Conservation (phyloP, 2,329 filamentous ascomycete species). For the Fusarium chlamydosporum region DNA sequence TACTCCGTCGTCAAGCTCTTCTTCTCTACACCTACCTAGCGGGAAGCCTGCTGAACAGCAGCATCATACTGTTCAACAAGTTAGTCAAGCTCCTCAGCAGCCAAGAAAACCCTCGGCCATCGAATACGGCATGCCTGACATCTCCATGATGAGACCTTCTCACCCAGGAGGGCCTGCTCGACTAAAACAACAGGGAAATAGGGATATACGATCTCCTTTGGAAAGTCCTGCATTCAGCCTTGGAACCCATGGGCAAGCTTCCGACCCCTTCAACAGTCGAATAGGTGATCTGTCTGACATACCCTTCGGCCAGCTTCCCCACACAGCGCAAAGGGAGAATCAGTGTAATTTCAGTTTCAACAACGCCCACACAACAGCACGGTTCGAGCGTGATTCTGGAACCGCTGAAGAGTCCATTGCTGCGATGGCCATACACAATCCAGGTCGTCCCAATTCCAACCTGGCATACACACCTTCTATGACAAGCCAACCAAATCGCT, state of each 20-base stretch:
- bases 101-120: neutral
- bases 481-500: neutral
- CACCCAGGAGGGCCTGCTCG: slow-evolving; percentile 10
- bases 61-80: neutral
- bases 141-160: slow-evolving; percentile 11
- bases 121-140: neutral
- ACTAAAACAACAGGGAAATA: slow-evolving; percentile 11
- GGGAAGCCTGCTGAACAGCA: neutral
- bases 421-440: slow-evolving; percentile 4
- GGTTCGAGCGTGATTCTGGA: slow-evolving; percentile 26
- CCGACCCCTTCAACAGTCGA: neutral
- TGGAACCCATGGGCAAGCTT: neutral
- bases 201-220: slow-evolving; percentile 1
- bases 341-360: slow-evolving; percentile 10
- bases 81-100: neutral
- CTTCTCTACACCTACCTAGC: neutral
- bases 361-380: slow-evolving; percentile 15
- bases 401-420: slow-evolving; percentile 39
- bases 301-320: neutral
- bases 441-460: neutral
- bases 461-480: slow-evolving; percentile 1
- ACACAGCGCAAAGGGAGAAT: slow-evolving; percentile 3
- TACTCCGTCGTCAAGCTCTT: slow-evolving; percentile 1
- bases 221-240: slow-evolving; percentile 2
- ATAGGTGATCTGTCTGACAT: slow-evolving; percentile 14